A percentile compares a stretch with the other conserved stretches of the same genome.
Evolutionary conservation across 2,329 filamentous ascomycete species (phyloP).

Genomic region (Didymellaceae sp.): DNA sequence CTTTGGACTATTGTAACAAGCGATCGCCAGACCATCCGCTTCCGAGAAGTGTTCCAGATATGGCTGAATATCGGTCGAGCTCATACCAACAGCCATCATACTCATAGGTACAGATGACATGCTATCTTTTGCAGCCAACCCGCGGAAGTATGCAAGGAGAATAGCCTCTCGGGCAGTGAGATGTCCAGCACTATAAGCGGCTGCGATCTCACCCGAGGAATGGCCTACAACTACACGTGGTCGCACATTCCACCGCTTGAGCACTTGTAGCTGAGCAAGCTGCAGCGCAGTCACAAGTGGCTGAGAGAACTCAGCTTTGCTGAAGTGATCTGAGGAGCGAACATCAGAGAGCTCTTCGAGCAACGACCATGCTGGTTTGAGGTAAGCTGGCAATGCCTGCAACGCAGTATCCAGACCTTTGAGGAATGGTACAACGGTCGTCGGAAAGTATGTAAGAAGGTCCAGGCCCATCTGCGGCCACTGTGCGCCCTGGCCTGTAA

Average conservation of each 20-base stretch:
- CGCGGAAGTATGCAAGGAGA: conserved; percentile 12
- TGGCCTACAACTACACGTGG: conserved; percentile 24
- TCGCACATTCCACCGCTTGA: conserved; percentile 16
- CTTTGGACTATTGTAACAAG: conserved; percentile 43
- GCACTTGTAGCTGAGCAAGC: conserved; percentile 15
- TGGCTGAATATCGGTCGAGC: background rate
- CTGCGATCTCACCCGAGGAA: conserved; percentile 29
- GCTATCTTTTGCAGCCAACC: conserved; percentile 5
- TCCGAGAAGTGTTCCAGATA: conserved; percentile 2
- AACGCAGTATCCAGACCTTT: too few species aligned
- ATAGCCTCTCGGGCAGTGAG: conserved; percentile 4
- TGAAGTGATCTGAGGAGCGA: background rate
- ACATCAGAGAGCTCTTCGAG: background rate
- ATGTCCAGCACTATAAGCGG: conserved; percentile 17
- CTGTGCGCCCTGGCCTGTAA: conserved; percentile 23
- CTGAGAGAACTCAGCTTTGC: conserved; percentile 21
- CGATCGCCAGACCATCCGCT: background rate
- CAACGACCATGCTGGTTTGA: background rate
- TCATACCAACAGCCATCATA: conserved; percentile 3
- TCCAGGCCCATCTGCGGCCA: conserved; percentile 27
- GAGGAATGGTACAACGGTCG: too few species aligned
- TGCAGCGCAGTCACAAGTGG: conserved; percentile 26
- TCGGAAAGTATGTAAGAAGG: background rate
- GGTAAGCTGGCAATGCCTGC: background rate
- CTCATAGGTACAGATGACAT: background rate